These are phyloP conservation scores for Colletotrichum zoysiae DNA, from an alignment of 2,329 filamentous ascomycete species.

Conservation along the genomic window DNA sequence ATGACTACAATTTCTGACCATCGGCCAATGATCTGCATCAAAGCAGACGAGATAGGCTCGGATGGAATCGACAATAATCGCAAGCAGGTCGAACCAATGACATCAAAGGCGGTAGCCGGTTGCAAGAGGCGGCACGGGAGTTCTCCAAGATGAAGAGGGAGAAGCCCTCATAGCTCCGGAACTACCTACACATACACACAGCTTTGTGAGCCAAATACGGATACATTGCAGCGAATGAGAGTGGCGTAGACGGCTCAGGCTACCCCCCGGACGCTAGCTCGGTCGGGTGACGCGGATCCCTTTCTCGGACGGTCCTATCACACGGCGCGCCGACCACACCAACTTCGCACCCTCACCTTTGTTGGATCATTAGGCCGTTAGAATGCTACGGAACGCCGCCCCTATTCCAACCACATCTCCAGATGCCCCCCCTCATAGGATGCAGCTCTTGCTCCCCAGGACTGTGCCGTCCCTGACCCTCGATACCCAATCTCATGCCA, in stretches of 20 bases:
- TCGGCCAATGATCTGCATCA: not conserved
- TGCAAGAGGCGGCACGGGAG: not conserved
- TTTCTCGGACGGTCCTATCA: slow-evolving; percentile 23
- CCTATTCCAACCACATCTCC: slow-evolving; percentile 5
- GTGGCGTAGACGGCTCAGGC: slow-evolving; percentile 4
- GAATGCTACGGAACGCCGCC: slow-evolving; percentile 7
- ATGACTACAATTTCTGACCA: slow-evolving; percentile 14
- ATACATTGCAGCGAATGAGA: slow-evolving; percentile 22
- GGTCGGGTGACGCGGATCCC: slow-evolving; percentile 34
- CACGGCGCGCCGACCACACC: slow-evolving; percentile 16
- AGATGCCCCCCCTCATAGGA: not conserved
- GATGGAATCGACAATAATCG: not conserved
- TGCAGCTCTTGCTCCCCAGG: slow-evolving; percentile 1
- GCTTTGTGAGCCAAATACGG: not conserved
- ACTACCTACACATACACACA: not conserved
- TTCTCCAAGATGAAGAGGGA: not conserved
- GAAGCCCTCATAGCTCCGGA: not conserved
- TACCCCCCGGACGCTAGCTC: slow-evolving; percentile 5
- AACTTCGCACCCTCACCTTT: slow-evolving; percentile 11
- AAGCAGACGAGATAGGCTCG: not conserved
- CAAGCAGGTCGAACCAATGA: slow-evolving; percentile 4
- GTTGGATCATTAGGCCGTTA: slow-evolving; percentile 6
- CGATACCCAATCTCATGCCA: slow-evolving; percentile 34
- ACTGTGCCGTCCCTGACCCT: slow-evolving; percentile 14
- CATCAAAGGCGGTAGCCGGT: not conserved